Evolutionary conservation across 2,329 filamentous ascomycete genomes (phyloP).

Genomic region (Penicillium freii): DNA sequence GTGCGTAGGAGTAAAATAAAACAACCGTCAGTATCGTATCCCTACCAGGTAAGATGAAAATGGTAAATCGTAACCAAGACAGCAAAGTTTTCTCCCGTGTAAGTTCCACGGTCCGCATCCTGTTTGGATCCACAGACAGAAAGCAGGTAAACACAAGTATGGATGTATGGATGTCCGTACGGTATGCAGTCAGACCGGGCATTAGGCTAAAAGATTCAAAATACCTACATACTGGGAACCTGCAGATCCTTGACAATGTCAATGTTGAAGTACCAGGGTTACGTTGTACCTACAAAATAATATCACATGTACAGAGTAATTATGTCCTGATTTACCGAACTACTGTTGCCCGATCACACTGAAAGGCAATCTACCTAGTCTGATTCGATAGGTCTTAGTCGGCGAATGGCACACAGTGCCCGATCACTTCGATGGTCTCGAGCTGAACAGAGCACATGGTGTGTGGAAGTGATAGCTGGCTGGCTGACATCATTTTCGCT

Average conservation of each 20-base stretch:
- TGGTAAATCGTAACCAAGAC: not conserved
- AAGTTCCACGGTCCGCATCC: slow-evolving; percentile 4
- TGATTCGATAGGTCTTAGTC: slow-evolving; percentile 2
- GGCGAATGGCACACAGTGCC: not conserved
- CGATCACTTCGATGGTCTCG: not conserved
- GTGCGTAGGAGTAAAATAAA: not conserved
- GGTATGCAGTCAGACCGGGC: not conserved
- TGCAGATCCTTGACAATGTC: slow-evolving; percentile 5
- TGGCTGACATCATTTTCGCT: not conserved
- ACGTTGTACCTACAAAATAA: not conserved
- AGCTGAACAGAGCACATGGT: not conserved
- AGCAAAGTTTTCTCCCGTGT: not conserved
- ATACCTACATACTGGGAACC: not conserved
- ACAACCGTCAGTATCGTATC: not conserved
- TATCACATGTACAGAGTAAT: not conserved
- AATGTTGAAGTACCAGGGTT: not conserved
- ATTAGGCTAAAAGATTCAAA: slow-evolving; percentile 2
- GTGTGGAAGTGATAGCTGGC: not conserved
- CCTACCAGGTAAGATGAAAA: not conserved
- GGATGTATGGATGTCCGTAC: not conserved
- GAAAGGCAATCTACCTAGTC: not conserved
- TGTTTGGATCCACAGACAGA: not conserved
- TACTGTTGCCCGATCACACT: not conserved
- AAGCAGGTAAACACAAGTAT: not conserved
- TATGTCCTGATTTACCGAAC: not conserved